Evolutionary conservation across 2,329 filamentous ascomycete genomes (phyloP).

Genomic region (Ampelomyces quisqualis): DNA sequence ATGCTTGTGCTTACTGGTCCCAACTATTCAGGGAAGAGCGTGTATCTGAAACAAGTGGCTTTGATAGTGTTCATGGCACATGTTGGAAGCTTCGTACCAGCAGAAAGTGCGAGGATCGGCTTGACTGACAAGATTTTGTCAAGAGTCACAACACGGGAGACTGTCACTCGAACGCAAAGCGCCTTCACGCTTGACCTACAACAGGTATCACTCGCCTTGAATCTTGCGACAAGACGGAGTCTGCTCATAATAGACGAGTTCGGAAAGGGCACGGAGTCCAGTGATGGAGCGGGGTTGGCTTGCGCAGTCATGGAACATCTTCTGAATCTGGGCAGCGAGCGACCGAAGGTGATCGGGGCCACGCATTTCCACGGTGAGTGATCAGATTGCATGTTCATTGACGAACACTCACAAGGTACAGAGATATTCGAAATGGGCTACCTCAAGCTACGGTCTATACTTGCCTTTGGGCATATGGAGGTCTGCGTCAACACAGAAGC

Average conservation of each 20-base stretch:
- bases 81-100: constrained; percentile 85
- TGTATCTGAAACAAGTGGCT: constrained; percentile 91
- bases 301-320: constrained; percentile 62
- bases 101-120: constrained; percentile 72
- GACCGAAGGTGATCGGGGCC: constrained; percentile 62
- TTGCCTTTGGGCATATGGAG: constrained; percentile 71
- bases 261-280: constrained; percentile 66
- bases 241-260: constrained; percentile 94
- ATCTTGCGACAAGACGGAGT: constrained; percentile 71
- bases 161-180: constrained; percentile 63
- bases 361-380: constrained; percentile 63
- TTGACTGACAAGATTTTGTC: constrained; percentile 92
- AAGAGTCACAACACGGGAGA: constrained; percentile 73
- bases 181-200: constrained; percentile 82
- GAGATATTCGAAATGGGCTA: constrained; percentile 71
- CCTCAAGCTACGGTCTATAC: constrained; percentile 51
- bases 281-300: constrained; percentile 64
- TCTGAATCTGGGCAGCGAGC: constrained; percentile 49
- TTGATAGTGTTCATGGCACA: constrained; percentile 91
- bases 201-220: constrained; percentile 76
- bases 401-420: constrained; percentile 48
- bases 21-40: constrained; percentile 95
- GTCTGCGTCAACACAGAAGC: constrained; percentile 61
- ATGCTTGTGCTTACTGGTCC: constrained; percentile 85
- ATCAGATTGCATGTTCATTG: constrained; percentile 32